Evolutionary conservation across 106 monocot genomes (phyloP), one percentile per base, ranked within the genome.

Genomic region (Apostasia shenzhenica): DNA sequence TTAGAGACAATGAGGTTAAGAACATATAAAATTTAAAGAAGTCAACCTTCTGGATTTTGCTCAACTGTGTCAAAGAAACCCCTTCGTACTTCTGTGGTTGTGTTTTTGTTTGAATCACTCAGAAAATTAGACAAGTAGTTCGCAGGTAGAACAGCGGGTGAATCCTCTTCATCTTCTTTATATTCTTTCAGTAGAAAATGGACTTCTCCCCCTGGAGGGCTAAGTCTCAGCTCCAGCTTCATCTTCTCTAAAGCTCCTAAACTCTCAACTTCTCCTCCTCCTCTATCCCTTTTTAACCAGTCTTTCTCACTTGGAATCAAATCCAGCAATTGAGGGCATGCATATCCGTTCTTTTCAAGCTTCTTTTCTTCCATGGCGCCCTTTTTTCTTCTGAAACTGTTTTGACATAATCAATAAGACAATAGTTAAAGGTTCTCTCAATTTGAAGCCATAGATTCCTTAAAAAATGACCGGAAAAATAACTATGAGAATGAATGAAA

Each of bases 171-270:
- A 14, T 46, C 14, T 41, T 64, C 64, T 48, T n/a, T 6, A 50
- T 5, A 50, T 0, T 5, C 50, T 50, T 4, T 8, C 79, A 26
- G 26, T 26, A 26, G 26, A 26, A 26, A 26, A 26, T 74, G 80
- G 54, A 73, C 80, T 47, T 77, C 79, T 63, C 62, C 62, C 57
- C 89, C 81, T n/a, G 93, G 89, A 6, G 73, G 84, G 1, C 81
- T 86, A 50, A 93, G 84, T 60, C 78, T 86, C 42, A 93, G 81
- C 75, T 89, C 93, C 7, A 93, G 86, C 60, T 79, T 69, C 75
- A 80, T 78, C 77, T 88, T 82, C 48, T 82, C 84, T 58, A 47
- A 75, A 42, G 63, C 67, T 56, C 67, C 80, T 58, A 69, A 44
- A 2, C 76, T 59, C 48, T 76, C 61, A 6, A 59, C 71, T 55